These are phyloP conservation scores for Candida khao-thaluensis DNA, from an alignment of 805 yeast genomes.

Conservation along the genomic window DNA sequence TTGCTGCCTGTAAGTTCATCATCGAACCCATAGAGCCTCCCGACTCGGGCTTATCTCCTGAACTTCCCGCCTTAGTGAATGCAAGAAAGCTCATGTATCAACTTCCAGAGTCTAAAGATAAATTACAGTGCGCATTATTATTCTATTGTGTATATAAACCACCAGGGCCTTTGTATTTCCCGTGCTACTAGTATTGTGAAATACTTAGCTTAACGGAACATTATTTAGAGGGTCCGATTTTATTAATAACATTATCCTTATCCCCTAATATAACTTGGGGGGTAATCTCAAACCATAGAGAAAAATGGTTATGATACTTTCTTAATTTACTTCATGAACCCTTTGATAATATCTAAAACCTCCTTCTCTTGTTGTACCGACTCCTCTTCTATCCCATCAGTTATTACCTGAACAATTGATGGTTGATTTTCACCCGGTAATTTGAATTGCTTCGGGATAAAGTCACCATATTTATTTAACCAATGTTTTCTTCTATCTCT, in stretches of 20 bases:
- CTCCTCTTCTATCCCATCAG: conserved; percentile 40
- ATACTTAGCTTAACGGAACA: too few species aligned
- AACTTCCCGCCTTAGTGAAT: conserved; percentile 3
- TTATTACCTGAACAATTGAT: conserved; percentile 37
- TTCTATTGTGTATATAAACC: not conserved
- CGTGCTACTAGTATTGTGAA: conserved; percentile 1
- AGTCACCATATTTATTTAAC: conserved; percentile 39
- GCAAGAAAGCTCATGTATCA: conserved; percentile 7
- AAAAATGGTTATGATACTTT: too few species aligned
- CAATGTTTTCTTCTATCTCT: conserved; percentile 33
- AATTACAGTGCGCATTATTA: not conserved
- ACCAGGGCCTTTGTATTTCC: not conserved
- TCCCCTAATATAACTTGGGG: too few species aligned
- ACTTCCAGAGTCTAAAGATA: not conserved
- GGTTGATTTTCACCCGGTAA: conserved; percentile 43
- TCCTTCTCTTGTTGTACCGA: conserved; percentile 19
- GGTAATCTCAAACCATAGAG: too few species aligned
- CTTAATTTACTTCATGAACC: conserved; percentile 4
- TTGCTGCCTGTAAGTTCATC: not conserved
- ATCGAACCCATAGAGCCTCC: not conserved
- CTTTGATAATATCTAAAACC: conserved; percentile 23
- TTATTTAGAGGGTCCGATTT: too few species aligned
- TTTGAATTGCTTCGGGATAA: conserved; percentile 38
- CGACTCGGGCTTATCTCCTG: not conserved
- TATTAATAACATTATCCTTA: too few species aligned